Conservation (phyloP, 2,329 filamentous ascomycete species). For the Raffaelea arxii region DNA sequence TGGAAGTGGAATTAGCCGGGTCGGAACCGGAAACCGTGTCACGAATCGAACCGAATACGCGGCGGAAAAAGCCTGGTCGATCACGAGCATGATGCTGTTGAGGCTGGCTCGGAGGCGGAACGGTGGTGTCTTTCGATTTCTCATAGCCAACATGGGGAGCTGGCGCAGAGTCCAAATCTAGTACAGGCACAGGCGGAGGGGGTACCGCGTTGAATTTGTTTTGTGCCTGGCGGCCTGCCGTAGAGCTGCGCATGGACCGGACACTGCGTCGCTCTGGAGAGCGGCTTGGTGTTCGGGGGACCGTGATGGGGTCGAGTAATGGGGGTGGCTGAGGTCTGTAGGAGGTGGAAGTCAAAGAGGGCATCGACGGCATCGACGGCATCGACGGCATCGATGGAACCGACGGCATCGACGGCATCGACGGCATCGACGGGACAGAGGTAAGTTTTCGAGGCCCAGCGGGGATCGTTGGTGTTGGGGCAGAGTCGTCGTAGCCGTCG, state of each 20-base stretch:
- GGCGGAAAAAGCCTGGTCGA: constrained; percentile 80
- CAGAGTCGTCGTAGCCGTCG: constrained; percentile 62
- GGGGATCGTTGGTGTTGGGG: constrained; percentile 76
- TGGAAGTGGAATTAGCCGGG: constrained; percentile 10
- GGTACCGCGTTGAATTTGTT: constrained; percentile 18
- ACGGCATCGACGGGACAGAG: constrained; percentile 24
- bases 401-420: constrained; percentile 25
- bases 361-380: constrained; percentile 25
- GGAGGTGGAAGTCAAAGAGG: too few relatives aligned
- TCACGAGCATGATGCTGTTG: constrained; percentile 38
- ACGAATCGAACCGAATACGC: constrained; percentile 75
- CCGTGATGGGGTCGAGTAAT: constrained; percentile 24
- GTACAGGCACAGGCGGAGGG: constrained; percentile 11
- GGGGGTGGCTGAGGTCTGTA: constrained; percentile 31
- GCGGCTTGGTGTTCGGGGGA: constrained; percentile 21
- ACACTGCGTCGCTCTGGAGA: constrained; percentile 42
- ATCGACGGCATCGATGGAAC: constrained; percentile 26
- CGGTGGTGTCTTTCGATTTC: constrained; percentile 45
- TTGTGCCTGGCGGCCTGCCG: constrained; percentile 22
- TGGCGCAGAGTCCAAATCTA: constrained; percentile 43
- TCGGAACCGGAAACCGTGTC: constrained; percentile 22
- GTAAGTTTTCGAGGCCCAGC: constrained; percentile 56
- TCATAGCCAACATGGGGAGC: constrained; percentile 50
- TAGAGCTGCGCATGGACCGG: constrained; percentile 44
- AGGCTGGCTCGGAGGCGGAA: constrained; percentile 24